Percentiles rank a stretch among this genome's conserved stretches.
Evolutionary conservation across 208 protist species (phyloP).

Genomic region (Trypanosoma rangeli): DNA sequence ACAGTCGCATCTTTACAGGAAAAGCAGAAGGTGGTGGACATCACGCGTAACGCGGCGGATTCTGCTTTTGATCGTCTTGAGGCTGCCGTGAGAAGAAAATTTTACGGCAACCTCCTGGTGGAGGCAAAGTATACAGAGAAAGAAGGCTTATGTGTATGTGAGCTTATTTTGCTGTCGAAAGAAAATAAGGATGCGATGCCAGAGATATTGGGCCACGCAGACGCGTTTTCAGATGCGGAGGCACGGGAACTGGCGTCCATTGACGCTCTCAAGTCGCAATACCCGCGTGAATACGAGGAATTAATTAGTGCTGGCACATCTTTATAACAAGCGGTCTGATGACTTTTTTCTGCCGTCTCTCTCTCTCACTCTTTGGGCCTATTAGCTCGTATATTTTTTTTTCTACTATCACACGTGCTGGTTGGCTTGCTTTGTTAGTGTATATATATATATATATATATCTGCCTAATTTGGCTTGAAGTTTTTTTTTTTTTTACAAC

Average conservation of each 20-base stretch:
- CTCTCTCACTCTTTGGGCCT: background rate
- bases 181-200: background rate
- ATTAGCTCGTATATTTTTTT: background rate
- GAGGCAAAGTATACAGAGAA: background rate
- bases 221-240: background rate
- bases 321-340: background rate
- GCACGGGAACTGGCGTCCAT: background rate
- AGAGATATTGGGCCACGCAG: background rate
- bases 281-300: background rate
- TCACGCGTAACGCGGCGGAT: background rate
- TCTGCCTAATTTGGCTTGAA: no score
- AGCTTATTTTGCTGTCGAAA: background rate
- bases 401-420: background rate
- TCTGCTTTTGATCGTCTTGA: background rate
- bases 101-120: background rate
- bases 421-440: background rate
- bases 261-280: background rate
- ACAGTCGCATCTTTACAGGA: background rate
- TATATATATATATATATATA: no score
- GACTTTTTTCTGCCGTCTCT: background rate
- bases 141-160: background rate
- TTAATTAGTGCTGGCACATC: background rate
- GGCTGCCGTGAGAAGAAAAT: background rate
- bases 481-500: conserved; percentile 10
- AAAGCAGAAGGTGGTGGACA: background rate